Evolutionary conservation across 345 rosid species (phyloP), one percentile per base, ranked within the genome.

Genomic region (Cardamine occulta): DNA sequence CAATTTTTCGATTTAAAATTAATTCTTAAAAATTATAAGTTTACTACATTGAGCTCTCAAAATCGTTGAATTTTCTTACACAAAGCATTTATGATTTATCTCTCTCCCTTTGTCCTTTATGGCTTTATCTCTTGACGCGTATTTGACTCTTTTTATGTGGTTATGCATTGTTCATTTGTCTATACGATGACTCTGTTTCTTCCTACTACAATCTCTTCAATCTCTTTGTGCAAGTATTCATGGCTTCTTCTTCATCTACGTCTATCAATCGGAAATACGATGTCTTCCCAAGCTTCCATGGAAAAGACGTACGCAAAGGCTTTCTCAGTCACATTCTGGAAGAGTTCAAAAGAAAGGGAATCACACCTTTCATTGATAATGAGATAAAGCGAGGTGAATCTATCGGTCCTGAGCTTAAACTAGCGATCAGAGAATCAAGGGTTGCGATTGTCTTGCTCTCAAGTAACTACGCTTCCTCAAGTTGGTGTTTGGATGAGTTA

Each of bases 401-500:
- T 12, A 66, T 66, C 18, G 70, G 58, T 32, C 48, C 24, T 3
- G 62, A 68, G 24, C 49, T 68, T 7, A 5, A 8, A 14, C 18
- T 3, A 53, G 61, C 72, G 6, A 68, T 68, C 35, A 5, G n/a
- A 9, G 72, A 37, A 39, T 68, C 62, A 23, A 68, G 37, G 35
- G 24, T 53, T 18, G 35, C 37, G 0, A n/a, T 68, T 15, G 51
- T 53, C 23, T 7, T 68, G 35, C 51, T 68, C 11, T 68, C 72
- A 8, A 11, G 6, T 4, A 53, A 68, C 62, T 68, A 68, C 49
- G 37, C 72, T 23, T 23, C 51, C 39, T 68, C 62, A 6, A 53
- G 61, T 29, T 67, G 61, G 61, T 67, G 61, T n/a, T 52, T 67
- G 15, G 23, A 67, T 9, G 72, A 67, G 8, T 9, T 67, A 24